These are phyloP conservation scores for Cladosporium sp. DNA, from an alignment of 2,329 filamentous ascomycete species.

Conservation along the genomic window DNA sequence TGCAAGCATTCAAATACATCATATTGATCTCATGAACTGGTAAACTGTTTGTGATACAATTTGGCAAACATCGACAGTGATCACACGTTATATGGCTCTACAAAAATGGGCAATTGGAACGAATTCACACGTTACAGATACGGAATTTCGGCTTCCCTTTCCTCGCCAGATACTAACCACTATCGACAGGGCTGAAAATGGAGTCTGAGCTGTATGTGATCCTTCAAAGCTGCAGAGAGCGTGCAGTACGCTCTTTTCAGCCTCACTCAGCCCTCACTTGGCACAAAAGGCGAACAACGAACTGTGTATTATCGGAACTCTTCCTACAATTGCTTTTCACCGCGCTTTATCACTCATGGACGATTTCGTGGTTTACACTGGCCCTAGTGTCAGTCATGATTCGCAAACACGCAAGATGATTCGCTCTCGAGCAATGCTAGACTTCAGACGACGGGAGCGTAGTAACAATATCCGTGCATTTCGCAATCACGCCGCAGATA, in stretches of 20 bases:
- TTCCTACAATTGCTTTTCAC: background rate
- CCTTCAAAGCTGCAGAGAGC: background rate
- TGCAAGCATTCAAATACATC: too few relatives aligned
- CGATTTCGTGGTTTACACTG: slow-evolving; percentile 21
- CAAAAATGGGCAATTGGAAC: too few relatives aligned
- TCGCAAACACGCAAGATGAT: slow-evolving; percentile 21
- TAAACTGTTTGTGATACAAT: too few relatives aligned
- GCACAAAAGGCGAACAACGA: background rate
- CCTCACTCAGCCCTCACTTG: background rate
- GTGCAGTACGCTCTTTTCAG: background rate
- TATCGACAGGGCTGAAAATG: background rate
- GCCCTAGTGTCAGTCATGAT: slow-evolving; percentile 19
- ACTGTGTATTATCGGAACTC: background rate
- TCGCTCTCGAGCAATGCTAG: slow-evolving; percentile 24
- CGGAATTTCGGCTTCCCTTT: too few relatives aligned
- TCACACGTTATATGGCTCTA: too few relatives aligned
- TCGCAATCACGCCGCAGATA: background rate
- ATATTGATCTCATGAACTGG: too few relatives aligned
- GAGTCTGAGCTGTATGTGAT: background rate
- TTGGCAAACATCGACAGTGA: too few relatives aligned
- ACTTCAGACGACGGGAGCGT: slow-evolving; percentile 56
- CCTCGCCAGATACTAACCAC: background rate
- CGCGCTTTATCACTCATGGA: background rate
- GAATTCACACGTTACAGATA: too few relatives aligned
- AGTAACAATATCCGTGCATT: background rate